Base-by-base conservation (phyloP, 2,329 filamentous ascomycete species). In the Lasiodiplodia sp. region DNA sequence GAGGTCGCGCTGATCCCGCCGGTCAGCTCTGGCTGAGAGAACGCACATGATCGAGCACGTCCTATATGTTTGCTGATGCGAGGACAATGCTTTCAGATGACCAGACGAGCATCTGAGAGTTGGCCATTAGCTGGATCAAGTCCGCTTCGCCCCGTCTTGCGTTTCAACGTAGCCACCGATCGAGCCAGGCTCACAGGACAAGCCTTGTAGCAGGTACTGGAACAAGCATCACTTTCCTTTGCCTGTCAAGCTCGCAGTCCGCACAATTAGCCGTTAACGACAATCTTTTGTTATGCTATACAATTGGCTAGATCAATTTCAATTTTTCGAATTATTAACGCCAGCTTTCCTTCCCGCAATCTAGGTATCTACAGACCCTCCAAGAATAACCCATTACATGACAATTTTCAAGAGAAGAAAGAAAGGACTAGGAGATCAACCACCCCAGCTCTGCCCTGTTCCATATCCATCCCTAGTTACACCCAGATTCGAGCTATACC, bases 1-100 rank as follows among this genome's bases (percentile, higher is more conserved):
- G 93, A 96, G 81, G 92, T 96, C 67, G 93, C 91, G 52, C 91
- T 96, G 44, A 95, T 96, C 68, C 93, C 93, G 40, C 93, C 93
- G 11, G 93, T 96, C 72, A 96, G 93, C 83, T 94, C 93, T 47
- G 93, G 93, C 4, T 96, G 78, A 86, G 16, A 12, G 16, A 53
- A 53, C 51, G 4, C 8, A 10, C 18, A 21, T 21, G 44, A n/a
- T 47, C 44, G 18, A 47, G 8, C 44, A 47, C 44, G 44, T 47
- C n/a, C 18, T 18, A 47, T 21, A 11, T 21, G 8, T 10, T 47
- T 21, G 44, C 44, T 21, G 44, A 21, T n/a, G 18, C 18, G 18
- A 21, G n/a, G 44, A 47, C 44, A 4, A 47, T 21, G 18, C 44
- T 47, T 14, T 47, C 44, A 21, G 21, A 10, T 47, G 44, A 47